Evolutionary conservation across 176 grass and related monocot species (phyloP), one percentile per base, ranked within the genome.

Genomic region (Chloris gayana): DNA sequence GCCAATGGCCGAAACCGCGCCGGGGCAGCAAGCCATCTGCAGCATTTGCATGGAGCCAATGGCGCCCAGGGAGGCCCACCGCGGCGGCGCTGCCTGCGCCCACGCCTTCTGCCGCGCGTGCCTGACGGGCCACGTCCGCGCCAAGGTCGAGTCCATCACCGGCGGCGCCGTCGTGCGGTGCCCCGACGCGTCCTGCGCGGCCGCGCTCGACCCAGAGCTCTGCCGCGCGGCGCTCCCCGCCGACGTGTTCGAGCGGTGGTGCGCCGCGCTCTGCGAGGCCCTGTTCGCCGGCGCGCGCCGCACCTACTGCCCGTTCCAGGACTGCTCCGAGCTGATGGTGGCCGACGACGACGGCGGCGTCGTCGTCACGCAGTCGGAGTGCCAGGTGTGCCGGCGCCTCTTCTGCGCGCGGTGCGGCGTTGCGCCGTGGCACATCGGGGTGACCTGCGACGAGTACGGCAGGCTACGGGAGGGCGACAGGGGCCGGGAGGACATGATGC

Each of bases 11-110:
- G 60, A 38, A 44, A 24, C 74, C 74, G 74, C 41, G 15, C 4
- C 1, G 56, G 10, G 11, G 59, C 26, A 68, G 51, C 54, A 63
- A 2, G 49, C 37, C 51, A 17, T 19, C 33, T 97, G 93, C 83
- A 87, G 75, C 77, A 97, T 97, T 72, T 97, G 93, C 83, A 83
- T 93, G 88, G 90, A 97, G 21, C 32, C 54, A 7, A 78, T 85
- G 45, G 64, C 64, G 4, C 41, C 41, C 12, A 8, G 69, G 3
- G 64, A 82, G 24, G 31, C 76, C 9, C 83, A 78, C 68, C 64
- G 47, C 50, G 78, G 44, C 61, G 75, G 33, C 72, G 27, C 59
- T 27, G 54, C 24, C 39, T 97, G 93, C 69, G 32, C 69, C 31
- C 93, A 97, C 73, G 80, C 87, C 7, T 97, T 93, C 81, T 97